Base-by-base conservation (phyloP, 306 rosid genomes). In the Prunus dulcis region DNA sequence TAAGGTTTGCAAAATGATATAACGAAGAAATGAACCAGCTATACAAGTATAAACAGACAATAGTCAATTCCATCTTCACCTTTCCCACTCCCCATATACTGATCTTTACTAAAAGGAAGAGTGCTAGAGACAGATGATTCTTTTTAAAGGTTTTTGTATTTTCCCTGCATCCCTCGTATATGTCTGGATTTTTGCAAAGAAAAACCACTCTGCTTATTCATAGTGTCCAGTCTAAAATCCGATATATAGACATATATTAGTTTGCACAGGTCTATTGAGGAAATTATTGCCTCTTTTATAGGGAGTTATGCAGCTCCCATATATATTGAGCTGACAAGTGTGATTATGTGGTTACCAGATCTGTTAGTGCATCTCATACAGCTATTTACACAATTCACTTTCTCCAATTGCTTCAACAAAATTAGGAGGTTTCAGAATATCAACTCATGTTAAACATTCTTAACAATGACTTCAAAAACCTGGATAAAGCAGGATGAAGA, bases 401-500 rank as follows among this genome's bases (percentile, higher is more conserved):
- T 28, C 49, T 45, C 10, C 38, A 22, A 32, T 1, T 2, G 34
- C 4, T 30, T 18, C 25, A 56, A 52, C 6, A 19, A 51, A 6
- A 71, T 14, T 23, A 45, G 52, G 61, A 68, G 55, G 63, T n/a
- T 64, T 12, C 13, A 79, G 50, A 62, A 64, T 2, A 23, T 79
- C 57, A 85, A 43, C 68, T 52, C 27, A 32, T 13, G 13, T 67
- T 15, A 38, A 47, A 72, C 38, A 62, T 43, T 13, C 6, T 1
- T 11, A 65, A 19, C 14, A 27, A 56, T 61, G 71, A 69, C 30
- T 34, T 38, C 64, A 76, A 65, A 34, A 71, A 94, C 98, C 98
- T 92, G 64, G 79, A 81, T 72, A 86, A 63, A 68, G 93, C 76
- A 61, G 98, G 97, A 88, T 94, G 96, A 82, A 94, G 98, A 41